Conservation (phyloP, 148 eudicot genomes). For the Arbutus unedo region DNA sequence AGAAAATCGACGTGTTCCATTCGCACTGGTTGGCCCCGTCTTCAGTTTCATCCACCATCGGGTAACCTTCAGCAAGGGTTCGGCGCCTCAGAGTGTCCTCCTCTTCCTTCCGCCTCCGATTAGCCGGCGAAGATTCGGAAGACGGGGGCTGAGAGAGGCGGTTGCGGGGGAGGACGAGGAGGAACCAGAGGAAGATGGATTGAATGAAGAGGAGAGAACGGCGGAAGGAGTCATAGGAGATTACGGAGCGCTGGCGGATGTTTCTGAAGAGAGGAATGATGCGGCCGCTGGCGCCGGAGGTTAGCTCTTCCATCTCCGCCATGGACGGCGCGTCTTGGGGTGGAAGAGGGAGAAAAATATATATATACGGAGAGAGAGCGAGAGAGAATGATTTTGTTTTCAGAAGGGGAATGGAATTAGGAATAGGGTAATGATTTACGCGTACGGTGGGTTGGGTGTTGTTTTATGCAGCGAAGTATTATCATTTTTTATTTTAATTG, state of each 20-base stretch:
- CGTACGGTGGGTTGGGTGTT: too few species aligned
- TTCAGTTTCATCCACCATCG: slow-evolving; percentile 32
- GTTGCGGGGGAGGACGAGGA: slow-evolving; percentile 49
- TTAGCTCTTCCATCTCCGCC: slow-evolving; percentile 70
- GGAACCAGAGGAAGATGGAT: slow-evolving; percentile 68
- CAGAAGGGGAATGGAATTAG: too few species aligned
- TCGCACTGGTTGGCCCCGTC: slow-evolving; percentile 27
- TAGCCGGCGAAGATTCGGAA: slow-evolving; percentile 27
- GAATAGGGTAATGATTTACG: too few species aligned
- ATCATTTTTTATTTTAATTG: too few species aligned
- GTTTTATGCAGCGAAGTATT: too few species aligned
- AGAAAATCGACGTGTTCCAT: slow-evolving; percentile 47
- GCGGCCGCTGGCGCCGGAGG: slow-evolving; percentile 90
- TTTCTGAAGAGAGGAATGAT: slow-evolving; percentile 70
- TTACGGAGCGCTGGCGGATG: slow-evolving; percentile 34
- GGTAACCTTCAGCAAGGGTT: slow-evolving; percentile 58
- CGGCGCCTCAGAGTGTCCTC: slow-evolving; percentile 77
- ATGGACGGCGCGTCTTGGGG: slow-evolving; percentile 21
- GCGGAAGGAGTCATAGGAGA: slow-evolving; percentile 48
- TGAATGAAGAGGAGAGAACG: slow-evolving; percentile 48
- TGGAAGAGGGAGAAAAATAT: slow-evolving; percentile 1
- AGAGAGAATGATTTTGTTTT: neutral
- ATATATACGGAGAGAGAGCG: neutral
- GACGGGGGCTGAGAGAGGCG: slow-evolving; percentile 27
- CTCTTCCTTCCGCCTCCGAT: slow-evolving; percentile 51